These are phyloP conservation scores for Aspergillus jensenii DNA, from an alignment of 2,329 filamentous ascomycete species.

Conservation along the genomic window DNA sequence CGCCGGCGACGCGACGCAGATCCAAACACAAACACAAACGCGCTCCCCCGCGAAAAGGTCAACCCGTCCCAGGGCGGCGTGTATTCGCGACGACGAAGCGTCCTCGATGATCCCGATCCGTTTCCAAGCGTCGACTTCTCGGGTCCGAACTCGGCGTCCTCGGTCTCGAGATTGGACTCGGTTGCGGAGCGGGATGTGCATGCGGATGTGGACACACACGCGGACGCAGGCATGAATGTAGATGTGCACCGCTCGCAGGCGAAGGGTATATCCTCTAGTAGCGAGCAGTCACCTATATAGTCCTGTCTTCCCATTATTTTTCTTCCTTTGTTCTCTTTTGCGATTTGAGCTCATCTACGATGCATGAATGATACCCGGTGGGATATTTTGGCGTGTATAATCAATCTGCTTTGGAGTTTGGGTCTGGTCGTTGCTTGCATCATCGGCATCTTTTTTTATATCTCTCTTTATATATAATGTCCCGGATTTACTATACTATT, in stretches of 20 bases:
- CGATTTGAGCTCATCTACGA: not conserved
- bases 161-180: not conserved
- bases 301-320: not conserved
- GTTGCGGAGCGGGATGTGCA: not conserved
- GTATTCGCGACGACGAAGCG: constrained; percentile 29
- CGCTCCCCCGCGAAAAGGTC: constrained; percentile 28
- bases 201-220: not conserved
- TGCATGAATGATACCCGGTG: constrained; percentile 6
- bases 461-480: not conserved
- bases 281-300: not conserved
- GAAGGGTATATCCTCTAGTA: not conserved
- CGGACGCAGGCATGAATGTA: not conserved
- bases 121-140: constrained; percentile 18
- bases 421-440: not conserved
- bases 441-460: not conserved
- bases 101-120: constrained; percentile 22
- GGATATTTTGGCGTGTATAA: not conserved
- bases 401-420: not conserved
- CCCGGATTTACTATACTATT: too few species aligned
- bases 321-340: not conserved
- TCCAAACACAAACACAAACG: not conserved
- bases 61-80: constrained; percentile 31
- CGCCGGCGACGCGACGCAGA: constrained; percentile 10
- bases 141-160: not conserved
- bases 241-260: not conserved